Evolutionary conservation across 2,329 filamentous ascomycete genomes (phyloP), one percentile per base, ranked within the genome.

Genomic region (Nannizzia gypsea): DNA sequence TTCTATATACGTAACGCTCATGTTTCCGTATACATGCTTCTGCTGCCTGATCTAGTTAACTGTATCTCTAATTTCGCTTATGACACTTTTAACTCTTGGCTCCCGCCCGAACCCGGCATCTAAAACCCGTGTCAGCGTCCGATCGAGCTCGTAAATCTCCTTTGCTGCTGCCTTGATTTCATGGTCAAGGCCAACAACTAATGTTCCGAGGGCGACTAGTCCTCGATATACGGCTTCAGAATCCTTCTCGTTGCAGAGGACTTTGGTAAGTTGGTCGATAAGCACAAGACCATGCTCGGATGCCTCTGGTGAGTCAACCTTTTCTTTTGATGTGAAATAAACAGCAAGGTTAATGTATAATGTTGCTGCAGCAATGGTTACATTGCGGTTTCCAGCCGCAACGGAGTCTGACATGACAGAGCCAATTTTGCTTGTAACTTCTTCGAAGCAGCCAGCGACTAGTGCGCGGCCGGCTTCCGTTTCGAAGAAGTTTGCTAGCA

Each of bases 281-380:
- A 90, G 74, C 8, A 78, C 76, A 65, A 83, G 67, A 42, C 75
- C 75, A 63, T 73, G 70, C 72, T 79, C 70, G 56, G 77, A 69
- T 6, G 80, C 78, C 46, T 75, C 64, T 64, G 73, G 56, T 67
- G 71, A 36, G 61, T 69, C 34, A 60, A 67, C 60, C 71, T 71
- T 61, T 73, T 73, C 63, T 72, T 78, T 64, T 3, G 73, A 72
- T 6, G 80, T 81, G 3, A 89, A 80, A 9, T 91, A 80, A 0
- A 96, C 89, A 0, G 90, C 80, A 64, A 88, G 87, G 73, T 99
- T 97, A 70, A 97, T 86, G 62, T 87, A 85, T 0, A 89, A 79
- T 0, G 93, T 96, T 0, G 89, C 85, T 17, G 89, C 78, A 0
- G 93, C 92, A 59, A 96, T 86, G 57, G 87, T 82, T 9, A 97